Conservation (phyloP, 2,329 filamentous ascomycete species). For the Neofusicoccum laricinum region DNA sequence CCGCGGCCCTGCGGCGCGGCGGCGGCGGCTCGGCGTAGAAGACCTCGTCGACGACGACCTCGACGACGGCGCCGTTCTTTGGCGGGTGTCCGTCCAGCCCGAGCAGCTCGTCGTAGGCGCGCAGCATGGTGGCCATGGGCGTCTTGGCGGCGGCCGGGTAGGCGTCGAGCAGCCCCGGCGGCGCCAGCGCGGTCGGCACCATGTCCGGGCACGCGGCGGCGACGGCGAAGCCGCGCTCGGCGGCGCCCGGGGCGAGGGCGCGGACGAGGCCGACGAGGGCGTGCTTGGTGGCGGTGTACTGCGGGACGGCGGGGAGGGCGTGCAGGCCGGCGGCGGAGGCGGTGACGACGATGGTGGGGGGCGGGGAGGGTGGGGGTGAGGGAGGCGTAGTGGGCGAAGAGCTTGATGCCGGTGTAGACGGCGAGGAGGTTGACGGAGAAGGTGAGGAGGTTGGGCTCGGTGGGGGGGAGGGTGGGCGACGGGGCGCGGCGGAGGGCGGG, state of each 20-base stretch:
- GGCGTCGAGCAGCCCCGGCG: conserved; percentile 27
- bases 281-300: conserved; percentile 37
- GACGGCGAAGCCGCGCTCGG: conserved; percentile 23
- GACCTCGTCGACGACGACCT: conserved; percentile 25
- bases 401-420: conserved; percentile 35
- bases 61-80: conserved; percentile 26
- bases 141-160: conserved; percentile 28
- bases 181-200: conserved; percentile 28
- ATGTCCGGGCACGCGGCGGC: conserved; percentile 32
- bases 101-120: conserved; percentile 26
- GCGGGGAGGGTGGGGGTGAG: conserved; percentile 16
- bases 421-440: conserved; percentile 33
- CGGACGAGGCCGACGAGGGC: conserved; percentile 34
- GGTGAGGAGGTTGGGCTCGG: conserved; percentile 32
- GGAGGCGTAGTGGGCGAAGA: conserved; percentile 36
- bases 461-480: conserved; percentile 23
- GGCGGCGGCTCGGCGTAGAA: conserved; percentile 23
- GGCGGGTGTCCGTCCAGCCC: conserved; percentile 13
- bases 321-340: conserved; percentile 34
- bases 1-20: conserved; percentile 20
- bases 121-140: conserved; percentile 31
- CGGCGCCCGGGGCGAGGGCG: conserved; percentile 23
- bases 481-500: conserved; percentile 20
- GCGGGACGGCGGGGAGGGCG: conserved; percentile 29
- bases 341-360: conserved; percentile 29